A percentile compares a stretch with the other conserved stretches of the same genome.
These are phyloP conservation scores for Erigeron philadelphicus DNA, from an alignment of 140 eudicot species.

Conservation along the genomic window DNA sequence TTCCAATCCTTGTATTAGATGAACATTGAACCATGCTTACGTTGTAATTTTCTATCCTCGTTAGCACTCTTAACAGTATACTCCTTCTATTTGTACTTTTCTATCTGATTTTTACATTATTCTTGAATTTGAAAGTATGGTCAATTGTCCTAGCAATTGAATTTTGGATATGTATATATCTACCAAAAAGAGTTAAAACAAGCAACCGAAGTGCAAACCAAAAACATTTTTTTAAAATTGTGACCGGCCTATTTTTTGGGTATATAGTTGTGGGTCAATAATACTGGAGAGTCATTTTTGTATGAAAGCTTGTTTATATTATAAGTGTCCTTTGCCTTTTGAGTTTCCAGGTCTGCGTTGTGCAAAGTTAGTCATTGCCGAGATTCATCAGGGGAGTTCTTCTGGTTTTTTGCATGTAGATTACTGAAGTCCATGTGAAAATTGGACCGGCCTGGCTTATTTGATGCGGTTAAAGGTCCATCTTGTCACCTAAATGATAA, in stretches of 20 bases:
- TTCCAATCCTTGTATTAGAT: neutral
- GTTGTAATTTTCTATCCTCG: neutral
- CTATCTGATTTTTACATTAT: neutral
- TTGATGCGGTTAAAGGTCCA: neutral
- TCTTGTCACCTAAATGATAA: too few species aligned
- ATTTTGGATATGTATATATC: neutral
- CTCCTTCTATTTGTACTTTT: neutral
- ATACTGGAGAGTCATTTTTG: neutral
- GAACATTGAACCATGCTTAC: neutral
- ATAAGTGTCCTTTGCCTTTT: neutral
- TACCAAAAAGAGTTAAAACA: neutral
- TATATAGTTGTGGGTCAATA: neutral
- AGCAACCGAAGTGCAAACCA: neutral
- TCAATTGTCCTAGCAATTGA: neutral
- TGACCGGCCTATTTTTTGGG: neutral
- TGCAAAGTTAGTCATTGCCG: neutral
- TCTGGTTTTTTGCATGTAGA: neutral
- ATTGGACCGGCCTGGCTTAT: neutral
- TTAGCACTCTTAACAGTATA: neutral
- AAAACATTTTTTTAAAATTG: neutral
- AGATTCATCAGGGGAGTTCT: neutral
- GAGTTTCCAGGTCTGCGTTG: neutral
- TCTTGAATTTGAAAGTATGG: neutral
- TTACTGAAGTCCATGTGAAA: neutral
- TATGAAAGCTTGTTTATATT: neutral